These are phyloP conservation scores for Fonsecaea nubica DNA, from an alignment of 2,329 filamentous ascomycete genomes.

Conservation along the genomic window DNA sequence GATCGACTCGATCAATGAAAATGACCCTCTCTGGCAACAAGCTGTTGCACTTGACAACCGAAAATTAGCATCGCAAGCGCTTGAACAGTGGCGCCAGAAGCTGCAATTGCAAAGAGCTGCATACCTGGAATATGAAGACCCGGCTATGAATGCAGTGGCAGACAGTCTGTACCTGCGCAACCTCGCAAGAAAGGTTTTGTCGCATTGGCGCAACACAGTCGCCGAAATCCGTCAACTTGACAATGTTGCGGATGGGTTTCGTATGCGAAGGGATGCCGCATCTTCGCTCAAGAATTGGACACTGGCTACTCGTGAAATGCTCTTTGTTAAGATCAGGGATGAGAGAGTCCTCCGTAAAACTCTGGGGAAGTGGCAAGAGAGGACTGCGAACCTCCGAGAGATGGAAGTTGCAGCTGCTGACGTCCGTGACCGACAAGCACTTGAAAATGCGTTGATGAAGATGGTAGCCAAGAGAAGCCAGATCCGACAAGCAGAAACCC, in stretches of 20 bases:
- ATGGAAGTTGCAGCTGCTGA: conserved; percentile 30
- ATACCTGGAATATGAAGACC: conserved; percentile 26
- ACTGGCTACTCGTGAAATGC: conserved; percentile 29
- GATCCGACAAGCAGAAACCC: conserved; percentile 22
- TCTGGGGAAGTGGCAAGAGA: conserved; percentile 27
- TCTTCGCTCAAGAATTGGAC: conserved; percentile 27
- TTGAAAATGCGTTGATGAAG: conserved; percentile 20
- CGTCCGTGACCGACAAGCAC: conserved; percentile 22
- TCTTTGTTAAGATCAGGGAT: conserved; percentile 27
- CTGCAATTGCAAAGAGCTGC: conserved; percentile 24
- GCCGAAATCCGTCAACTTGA: conserved; percentile 23
- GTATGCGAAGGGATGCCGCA: conserved; percentile 21
- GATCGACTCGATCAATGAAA: conserved; percentile 26
- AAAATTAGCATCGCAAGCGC: conserved; percentile 30
- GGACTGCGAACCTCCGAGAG: conserved; percentile 20
- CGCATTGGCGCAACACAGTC: conserved; percentile 27
- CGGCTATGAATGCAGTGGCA: conserved; percentile 24
- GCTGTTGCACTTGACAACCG: conserved; percentile 33
- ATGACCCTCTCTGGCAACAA: conserved; percentile 32
- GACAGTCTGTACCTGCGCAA: conserved; percentile 20
- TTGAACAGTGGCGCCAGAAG: conserved; percentile 27
- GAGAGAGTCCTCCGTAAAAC: conserved; percentile 20
- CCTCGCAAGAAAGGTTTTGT: conserved; percentile 25
- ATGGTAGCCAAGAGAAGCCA: conserved; percentile 20
- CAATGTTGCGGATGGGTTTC: conserved; percentile 24